Evolutionary conservation across 2,329 filamentous ascomycete species (phyloP), one percentile per base, ranked within the genome.

Genomic region (Coniella lustricola): DNA sequence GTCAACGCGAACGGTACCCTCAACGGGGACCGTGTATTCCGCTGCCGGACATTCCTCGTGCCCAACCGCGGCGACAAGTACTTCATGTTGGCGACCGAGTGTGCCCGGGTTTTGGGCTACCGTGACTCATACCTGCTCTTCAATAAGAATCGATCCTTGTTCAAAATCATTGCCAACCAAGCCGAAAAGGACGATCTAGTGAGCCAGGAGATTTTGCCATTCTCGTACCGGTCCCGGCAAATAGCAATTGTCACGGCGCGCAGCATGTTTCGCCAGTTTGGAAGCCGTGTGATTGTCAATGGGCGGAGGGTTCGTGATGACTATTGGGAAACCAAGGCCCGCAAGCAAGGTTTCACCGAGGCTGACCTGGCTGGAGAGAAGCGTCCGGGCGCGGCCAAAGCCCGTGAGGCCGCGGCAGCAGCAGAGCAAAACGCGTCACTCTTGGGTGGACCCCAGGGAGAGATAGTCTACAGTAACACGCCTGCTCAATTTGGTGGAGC

Each of bases 191-290:
- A 98, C 65, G 90, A 97, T 61, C 75, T 98, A 14, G 95, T 98
- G 42, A 77, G 84, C 55, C 90, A 97, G 70, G 93, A 97, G 61
- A 94, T 97, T 50, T 73, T 98, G 17, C 93, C 93, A 0, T 98
- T 97, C 66, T 96, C 91, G 3, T 98, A 98, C 65, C 82, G 93
- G 38, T 98, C 93, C n/a, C 82, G 93, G 44, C 93, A 98, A 68
- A 98, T 98, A 58, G 93, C 93, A 44, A 96, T 98, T 54, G 93
- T 98, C 37, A 97, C 93, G 1, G 93, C 93, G 25, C 83, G 89
- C 55, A 97, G 91, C 58, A 98, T 98, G 93, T 98, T 97, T 67
- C 84, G 93, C 37, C 93, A 98, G 65, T 98, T 98, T 66, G 93
- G 93, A 42, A 96, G 90, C 66, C 81, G 93, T 54, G 85, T 98